phyloP scores from a whole-genome alignment of 169 alveolate genomes.

The Plasmodium gonderi region DNA sequence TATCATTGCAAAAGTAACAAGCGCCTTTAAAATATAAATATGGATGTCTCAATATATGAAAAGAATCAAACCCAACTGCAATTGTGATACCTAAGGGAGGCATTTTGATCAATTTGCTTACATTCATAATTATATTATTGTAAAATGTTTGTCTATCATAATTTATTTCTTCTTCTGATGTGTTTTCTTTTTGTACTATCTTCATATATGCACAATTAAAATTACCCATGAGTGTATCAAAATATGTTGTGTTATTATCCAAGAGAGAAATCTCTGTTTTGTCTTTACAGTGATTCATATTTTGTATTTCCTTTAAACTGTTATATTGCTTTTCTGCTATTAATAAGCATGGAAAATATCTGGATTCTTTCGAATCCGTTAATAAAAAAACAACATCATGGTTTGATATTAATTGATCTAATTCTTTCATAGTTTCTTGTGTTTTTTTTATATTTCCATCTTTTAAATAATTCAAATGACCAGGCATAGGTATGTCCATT shows the following conservation, averaged over 20 bases:
- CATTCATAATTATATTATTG: conserved; percentile 31
- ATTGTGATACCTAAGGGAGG: conserved; percentile 81
- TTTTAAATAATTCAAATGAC: conserved; percentile 66
- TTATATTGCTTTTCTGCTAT: conserved; percentile 69
- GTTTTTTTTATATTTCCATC: conserved; percentile 29
- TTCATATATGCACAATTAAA: background rate
- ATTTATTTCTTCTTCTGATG: background rate
- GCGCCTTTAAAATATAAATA: conserved; percentile 78
- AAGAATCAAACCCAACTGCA: conserved; percentile 81
- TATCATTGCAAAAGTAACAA: conserved; percentile 84
- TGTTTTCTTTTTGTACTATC: background rate
- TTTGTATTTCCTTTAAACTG: background rate
- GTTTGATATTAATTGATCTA: conserved; percentile 44
- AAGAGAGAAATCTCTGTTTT: background rate
- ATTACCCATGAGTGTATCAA: background rate
- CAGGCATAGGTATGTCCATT: conserved; percentile 85
- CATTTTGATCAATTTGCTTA: conserved; percentile 18
- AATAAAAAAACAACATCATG: conserved; percentile 80
- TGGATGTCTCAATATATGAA: conserved; percentile 79
- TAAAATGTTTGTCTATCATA: conserved; percentile 16
- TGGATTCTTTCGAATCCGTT: conserved; percentile 84
- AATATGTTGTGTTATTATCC: background rate
- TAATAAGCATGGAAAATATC: conserved; percentile 84
- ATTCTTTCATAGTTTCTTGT: conserved; percentile 7
- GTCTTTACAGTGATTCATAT: background rate